Evolutionary conservation across 768 basidiomycete species (phyloP).

Genomic region (Termitomyces sp.): DNA sequence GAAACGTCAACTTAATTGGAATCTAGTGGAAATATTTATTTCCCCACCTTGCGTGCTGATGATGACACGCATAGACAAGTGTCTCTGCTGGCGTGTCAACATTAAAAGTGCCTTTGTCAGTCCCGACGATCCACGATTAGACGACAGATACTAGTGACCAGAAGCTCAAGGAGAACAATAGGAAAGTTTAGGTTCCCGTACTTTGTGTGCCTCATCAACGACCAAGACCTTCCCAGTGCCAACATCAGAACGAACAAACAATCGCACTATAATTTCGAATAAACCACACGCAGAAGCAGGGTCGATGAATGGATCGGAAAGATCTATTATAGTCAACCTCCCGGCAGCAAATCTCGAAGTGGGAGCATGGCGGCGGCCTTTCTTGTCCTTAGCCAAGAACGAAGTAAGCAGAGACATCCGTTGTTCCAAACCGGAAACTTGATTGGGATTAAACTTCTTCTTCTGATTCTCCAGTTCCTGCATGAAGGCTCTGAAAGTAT

Average conservation of each 20-base stretch:
- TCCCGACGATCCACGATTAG: slow-evolving; percentile 37
- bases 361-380: neutral
- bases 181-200: slow-evolving; percentile 15
- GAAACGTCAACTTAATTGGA: neutral
- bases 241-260: slow-evolving; percentile 58
- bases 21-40: neutral
- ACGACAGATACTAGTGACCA: slow-evolving; percentile 51
- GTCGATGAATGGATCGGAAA: slow-evolving; percentile 73
- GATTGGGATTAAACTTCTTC: slow-evolving; percentile 49
- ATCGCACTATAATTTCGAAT: slow-evolving; percentile 62
- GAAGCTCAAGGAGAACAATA: neutral
- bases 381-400: slow-evolving; percentile 37
- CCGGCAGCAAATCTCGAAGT: slow-evolving; percentile 44
- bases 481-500: slow-evolving; percentile 46
- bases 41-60: slow-evolving; percentile 67
- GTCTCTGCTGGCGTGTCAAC: slow-evolving; percentile 64
- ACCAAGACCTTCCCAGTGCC: slow-evolving; percentile 64
- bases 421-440: slow-evolving; percentile 53
- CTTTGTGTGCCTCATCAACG: slow-evolving; percentile 76
- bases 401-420: slow-evolving; percentile 56
- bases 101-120: slow-evolving; percentile 54
- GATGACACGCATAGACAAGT: slow-evolving; percentile 65
- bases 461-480: slow-evolving; percentile 38
- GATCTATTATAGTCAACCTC: slow-evolving; percentile 61
- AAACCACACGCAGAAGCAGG: slow-evolving; percentile 59